These are phyloP conservation scores for Acacia melanoxylon DNA, from an alignment of 306 rosid species.

Conservation along the genomic window DNA sequence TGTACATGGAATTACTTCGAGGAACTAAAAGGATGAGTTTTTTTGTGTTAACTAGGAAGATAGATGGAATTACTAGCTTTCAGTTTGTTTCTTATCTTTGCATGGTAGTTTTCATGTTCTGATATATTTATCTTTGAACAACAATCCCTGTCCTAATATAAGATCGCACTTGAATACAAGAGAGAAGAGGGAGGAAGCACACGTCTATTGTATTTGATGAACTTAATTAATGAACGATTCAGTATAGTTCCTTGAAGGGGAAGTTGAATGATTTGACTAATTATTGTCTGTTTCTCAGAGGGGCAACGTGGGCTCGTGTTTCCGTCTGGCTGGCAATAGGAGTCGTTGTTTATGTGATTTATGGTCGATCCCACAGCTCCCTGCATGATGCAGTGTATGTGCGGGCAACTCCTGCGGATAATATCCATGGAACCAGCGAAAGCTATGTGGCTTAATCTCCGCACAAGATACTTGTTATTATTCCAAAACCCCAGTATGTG, in stretches of 20 bases:
- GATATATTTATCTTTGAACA: no score
- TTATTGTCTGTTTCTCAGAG: slow-evolving; percentile 39
- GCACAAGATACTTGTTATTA: neutral
- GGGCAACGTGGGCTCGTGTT: slow-evolving; percentile 75
- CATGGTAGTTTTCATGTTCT: neutral
- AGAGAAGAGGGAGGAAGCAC: no score
- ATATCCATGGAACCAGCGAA: slow-evolving; percentile 38
- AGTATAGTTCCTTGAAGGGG: slow-evolving; percentile 9
- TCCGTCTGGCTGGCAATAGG: slow-evolving; percentile 80
- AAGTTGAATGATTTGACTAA: neutral
- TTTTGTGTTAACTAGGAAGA: neutral
- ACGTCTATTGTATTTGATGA: neutral
- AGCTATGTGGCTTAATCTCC: slow-evolving; percentile 36
- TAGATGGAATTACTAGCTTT: neutral
- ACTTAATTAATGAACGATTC: neutral
- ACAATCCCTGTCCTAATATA: no score
- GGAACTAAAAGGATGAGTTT: neutral
- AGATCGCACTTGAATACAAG: no score
- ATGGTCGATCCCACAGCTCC: slow-evolving; percentile 81
- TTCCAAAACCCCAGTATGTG: neutral
- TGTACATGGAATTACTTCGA: neutral
- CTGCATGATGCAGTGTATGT: slow-evolving; percentile 61
- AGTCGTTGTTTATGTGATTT: slow-evolving; percentile 50
- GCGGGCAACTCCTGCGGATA: slow-evolving; percentile 44
- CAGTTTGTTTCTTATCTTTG: neutral